Base-by-base conservation (phyloP, 106 monocot genomes). In the Amphibolis antarctica region DNA sequence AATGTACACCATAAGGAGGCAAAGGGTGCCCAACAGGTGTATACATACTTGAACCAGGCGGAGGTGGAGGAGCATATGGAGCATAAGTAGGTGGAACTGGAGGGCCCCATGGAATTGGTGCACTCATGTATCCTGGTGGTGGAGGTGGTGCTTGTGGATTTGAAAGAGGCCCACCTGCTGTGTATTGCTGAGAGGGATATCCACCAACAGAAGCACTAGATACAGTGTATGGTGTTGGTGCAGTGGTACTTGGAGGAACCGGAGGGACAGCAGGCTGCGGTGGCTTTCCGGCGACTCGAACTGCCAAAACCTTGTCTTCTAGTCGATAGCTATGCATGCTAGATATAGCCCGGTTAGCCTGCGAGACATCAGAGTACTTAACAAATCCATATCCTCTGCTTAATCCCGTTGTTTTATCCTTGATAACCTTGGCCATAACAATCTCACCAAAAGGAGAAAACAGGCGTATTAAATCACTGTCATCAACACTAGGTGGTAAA, bases 351-450 rank as follows among this genome's bases (percentile, higher is more conserved):
- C 76, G 79, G 60, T 84, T 89, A 2, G 94, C 89, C 82, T 75
- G 69, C 3, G 79, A 30, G 0, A 80, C 81, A 75, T 86, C 79
- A 30, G 83, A 63, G 47, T 96, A 96, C 80, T 89, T 96, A n/a
- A 96, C 89, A 80, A 89, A 96, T 18, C 94, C 89, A 72, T 89
- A 96, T 12, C 94, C 94, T 74, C 84, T 96, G 79, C 80, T 89
- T 29, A 78, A 28, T 21, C 84, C 86, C 55, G 83, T 84, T 12
- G 75, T 58, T 20, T 80, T 70, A 62, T 96, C 94, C 69, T 89
- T 96, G 31, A 96, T 86, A 63, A 96, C 94, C 76, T 89, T 96
- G 19, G 89, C 83, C 78, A 86, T 86, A n/a, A 82, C 83, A 76
- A 96, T 96, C 54, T 82, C 82, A 12, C 94, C 94, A 56, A 86